Evolutionary conservation across 2,329 filamentous ascomycete genomes (phyloP), one percentile per base, ranked within the genome.

Genomic region (Aspergillus texensis): DNA sequence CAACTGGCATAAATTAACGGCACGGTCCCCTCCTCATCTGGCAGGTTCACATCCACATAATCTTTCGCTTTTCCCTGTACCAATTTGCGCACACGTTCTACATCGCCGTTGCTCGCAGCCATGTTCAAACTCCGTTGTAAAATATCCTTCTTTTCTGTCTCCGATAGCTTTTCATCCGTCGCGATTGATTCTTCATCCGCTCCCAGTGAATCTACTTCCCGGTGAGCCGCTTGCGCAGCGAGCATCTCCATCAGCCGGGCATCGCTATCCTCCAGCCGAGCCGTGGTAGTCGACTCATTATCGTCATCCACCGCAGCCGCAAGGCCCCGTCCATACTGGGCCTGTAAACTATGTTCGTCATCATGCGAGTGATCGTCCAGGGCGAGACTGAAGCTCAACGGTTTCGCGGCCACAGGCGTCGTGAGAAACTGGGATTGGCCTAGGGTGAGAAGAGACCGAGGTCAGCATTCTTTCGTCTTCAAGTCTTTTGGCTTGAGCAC

Each of bases 1-100:
- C 95, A 99, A 82, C 94, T 97, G 14, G 95, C 95, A 77, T 99
- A 99, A 65, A 99, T 97, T 67, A 99, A 81, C 2, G 95, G 93
- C n/a, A 94, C 92, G 1, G 95, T 98, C 19, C 95, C 95, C 76
- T 99, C 95, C 71, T 96, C 92, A 75, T 99, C 95, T 14, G 92
- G 86, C 62, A 89, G 89, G 78, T 99, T 92, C 68, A 97, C 86
- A 77, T 98, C 90, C 63, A 98, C 86, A 73, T 89, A 93, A 11
- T 86, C 77, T 71, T 88, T 91, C 16, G 91, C 91, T 62, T 88
- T 88, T 21, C 93, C 93, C 50, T 84, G 81, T 4, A 98, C 81
- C 46, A 99, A 85, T 73, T 88, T 89, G 68, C 86, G 85, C 54
- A 99, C 90, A 65, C 93, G 89, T 55, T 91, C 88, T 46, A 93